Percentiles rank a stretch among this genome's conserved stretches.
Evolutionary conservation across 305 asterid species (phyloP).

Genomic region (Withania somnifera): DNA sequence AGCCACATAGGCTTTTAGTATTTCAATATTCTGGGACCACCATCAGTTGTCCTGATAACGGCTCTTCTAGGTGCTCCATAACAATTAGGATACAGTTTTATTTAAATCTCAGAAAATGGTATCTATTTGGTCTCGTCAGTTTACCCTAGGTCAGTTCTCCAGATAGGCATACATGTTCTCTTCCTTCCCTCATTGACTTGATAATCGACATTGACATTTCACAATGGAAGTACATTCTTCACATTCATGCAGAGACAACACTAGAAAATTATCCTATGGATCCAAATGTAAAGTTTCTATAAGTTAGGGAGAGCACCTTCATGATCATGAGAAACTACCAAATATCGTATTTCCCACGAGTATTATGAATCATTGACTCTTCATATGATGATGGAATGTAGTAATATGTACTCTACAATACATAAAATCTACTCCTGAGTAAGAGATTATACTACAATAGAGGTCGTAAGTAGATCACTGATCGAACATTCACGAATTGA

Average conservation of each 20-base stretch:
- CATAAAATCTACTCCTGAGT: background rate
- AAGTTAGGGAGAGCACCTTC: too few relatives aligned
- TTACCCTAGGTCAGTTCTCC: background rate
- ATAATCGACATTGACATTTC: background rate
- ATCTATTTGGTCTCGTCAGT: background rate
- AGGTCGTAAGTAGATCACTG: background rate
- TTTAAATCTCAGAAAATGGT: background rate
- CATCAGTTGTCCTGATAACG: too few relatives aligned
- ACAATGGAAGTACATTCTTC: background rate
- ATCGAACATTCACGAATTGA: too few relatives aligned
- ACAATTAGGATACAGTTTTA: background rate
- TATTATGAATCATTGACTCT: background rate
- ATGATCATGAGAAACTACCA: background rate
- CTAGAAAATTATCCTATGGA: too few relatives aligned
- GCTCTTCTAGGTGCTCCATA: background rate
- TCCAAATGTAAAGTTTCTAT: too few relatives aligned
- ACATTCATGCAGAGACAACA: background rate
- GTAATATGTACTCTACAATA: background rate
- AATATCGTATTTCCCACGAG: background rate
- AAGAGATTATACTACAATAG: background rate
- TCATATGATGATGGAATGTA: background rate
- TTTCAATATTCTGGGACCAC: background rate
- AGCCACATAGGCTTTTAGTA: background rate
- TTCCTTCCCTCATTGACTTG: background rate
- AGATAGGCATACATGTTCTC: background rate